Evolutionary conservation across 2,329 filamentous ascomycete species (phyloP), one percentile per base, ranked within the genome.

Genomic region (Arthroderma uncinatum): DNA sequence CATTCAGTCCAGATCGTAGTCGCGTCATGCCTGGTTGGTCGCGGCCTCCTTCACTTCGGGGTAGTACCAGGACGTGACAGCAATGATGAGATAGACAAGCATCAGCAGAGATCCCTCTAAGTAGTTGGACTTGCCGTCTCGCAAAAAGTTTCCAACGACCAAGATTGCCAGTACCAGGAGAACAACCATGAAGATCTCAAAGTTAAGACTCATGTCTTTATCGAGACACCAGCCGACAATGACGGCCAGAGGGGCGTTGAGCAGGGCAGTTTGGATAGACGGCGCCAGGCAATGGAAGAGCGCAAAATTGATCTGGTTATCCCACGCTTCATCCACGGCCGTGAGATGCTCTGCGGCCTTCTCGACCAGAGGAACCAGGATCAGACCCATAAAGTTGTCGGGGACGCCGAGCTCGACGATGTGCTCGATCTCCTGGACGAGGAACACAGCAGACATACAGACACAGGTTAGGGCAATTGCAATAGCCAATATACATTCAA

Each of bases 341-440:
- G 87, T 90, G 39, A 90, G 87, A 65, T 91, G 87, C 70, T 91
- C 86, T 2, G 86, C 86, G 1, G 86, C 86, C 64, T 90, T 90
- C 47, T 86, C 86, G 30, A 90, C 86, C 62, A 90, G 89, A 2
- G 86, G 86, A 52, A 90, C 85, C 19, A 90, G 74, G 53, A 90
- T 87, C 50, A 90, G 75, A 75, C 87, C 87, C 64, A 91, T 89
- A 64, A 91, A 91, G 1, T 84, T 87, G 71, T 87, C 86, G 74
- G 84, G 89, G 68, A 90, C 86, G 59, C 83, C 79, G 1, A 83
- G 82, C 63, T 82, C 78, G 21, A 89, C 86, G 50, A 91, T 79
- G 28, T 78, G 76, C 62, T 89, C 85, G 65, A 90, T 90, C 65
- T 83, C 87, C 64, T 82, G 84, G 34, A 91, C 87, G 5, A 90